These are phyloP conservation scores for Ampelomyces quisqualis DNA, from an alignment of 2,329 filamentous ascomycete species.

Conservation along the genomic window DNA sequence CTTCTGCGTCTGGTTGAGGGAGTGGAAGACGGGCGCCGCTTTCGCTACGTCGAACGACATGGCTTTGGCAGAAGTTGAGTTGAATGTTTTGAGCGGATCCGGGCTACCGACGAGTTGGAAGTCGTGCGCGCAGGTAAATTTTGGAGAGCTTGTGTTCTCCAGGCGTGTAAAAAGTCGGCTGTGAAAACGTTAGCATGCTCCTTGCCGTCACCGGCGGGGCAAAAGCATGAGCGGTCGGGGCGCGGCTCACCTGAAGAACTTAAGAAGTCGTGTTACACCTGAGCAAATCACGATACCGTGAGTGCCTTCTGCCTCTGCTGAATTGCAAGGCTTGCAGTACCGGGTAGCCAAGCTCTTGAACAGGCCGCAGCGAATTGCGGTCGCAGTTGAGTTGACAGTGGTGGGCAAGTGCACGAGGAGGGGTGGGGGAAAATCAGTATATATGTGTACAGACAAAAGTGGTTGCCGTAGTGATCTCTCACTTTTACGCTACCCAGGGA, in stretches of 20 bases:
- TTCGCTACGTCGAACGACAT: constrained; percentile 10
- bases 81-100: neutral
- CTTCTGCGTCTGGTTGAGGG: constrained; percentile 31
- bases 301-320: neutral
- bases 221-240: neutral
- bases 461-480: neutral
- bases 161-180: neutral
- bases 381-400: neutral
- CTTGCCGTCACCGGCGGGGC: neutral
- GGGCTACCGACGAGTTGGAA: neutral
- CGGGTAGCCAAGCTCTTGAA: neutral
- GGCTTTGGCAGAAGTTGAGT: neutral
- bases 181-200: neutral
- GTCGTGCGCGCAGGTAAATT: neutral
- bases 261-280: no score
- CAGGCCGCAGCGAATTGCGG: neutral
- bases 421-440: neutral
- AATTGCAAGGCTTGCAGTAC: no score
- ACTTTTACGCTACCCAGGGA: neutral
- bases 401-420: neutral
- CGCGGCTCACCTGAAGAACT: neutral
- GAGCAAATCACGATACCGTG: no score
- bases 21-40: constrained; percentile 17
- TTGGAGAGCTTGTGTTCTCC: neutral
- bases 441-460: neutral